Evolutionary conservation across 164 flowering plant species (phyloP).

Genomic region (Chimonanthus praecox): DNA sequence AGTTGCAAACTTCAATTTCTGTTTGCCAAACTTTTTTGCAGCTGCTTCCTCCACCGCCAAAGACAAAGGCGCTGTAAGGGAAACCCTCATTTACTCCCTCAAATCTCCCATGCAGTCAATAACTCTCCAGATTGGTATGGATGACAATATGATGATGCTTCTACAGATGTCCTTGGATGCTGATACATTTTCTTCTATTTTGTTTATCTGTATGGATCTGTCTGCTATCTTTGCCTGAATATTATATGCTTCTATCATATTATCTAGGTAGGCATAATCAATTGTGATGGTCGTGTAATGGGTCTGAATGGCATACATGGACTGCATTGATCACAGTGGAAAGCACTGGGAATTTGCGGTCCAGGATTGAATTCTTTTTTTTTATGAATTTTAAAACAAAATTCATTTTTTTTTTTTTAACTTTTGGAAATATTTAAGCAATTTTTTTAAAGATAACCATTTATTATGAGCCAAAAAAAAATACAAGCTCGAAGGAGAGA

Average conservation of each 20-base stretch:
- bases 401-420: too few relatives aligned
- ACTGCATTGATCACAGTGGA: too few relatives aligned
- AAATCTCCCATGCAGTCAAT: slow-evolving; percentile 9
- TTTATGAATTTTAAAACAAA: too few relatives aligned
- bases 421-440: too few relatives aligned
- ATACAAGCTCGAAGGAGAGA: too few relatives aligned
- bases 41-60: slow-evolving; percentile 71
- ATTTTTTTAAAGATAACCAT: too few relatives aligned
- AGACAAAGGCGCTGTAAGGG: slow-evolving; percentile 52
- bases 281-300: too few relatives aligned
- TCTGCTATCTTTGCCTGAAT: neutral
- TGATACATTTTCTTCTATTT: neutral
- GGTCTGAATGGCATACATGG: too few relatives aligned
- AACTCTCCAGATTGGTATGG: slow-evolving; percentile 9
- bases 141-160: neutral
- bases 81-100: slow-evolving; percentile 1
- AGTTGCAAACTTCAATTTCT: neutral
- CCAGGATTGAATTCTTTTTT: too few relatives aligned
- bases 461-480: too few relatives aligned
- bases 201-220: neutral
- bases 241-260: neutral
- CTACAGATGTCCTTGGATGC: neutral
- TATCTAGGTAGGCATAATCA: neutral
- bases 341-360: too few relatives aligned
- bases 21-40: slow-evolving; percentile 23